Evolutionary conservation across 108 stramenopile genomes (phyloP).

Genomic region (Skeletonema costatum): DNA sequence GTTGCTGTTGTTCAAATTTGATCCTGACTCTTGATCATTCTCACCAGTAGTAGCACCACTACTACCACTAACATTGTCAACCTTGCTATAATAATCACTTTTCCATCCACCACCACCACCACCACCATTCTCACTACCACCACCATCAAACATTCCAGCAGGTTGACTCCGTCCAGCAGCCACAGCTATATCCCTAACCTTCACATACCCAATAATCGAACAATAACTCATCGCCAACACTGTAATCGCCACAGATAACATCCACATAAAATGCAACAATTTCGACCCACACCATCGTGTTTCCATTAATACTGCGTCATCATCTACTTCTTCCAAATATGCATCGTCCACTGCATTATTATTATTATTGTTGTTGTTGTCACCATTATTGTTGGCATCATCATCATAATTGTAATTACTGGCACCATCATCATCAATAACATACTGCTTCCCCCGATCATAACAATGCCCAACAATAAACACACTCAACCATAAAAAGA

Average conservation of each 20-base stretch:
- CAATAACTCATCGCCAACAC: slow-evolving; percentile 78
- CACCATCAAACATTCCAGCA: slow-evolving; percentile 36
- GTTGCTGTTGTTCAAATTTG: background rate
- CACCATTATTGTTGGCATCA: background rate
- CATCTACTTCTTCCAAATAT: slow-evolving; percentile 52
- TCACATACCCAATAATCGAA: slow-evolving; percentile 86
- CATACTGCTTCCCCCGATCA: slow-evolving; percentile 35
- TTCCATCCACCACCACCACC: slow-evolving; percentile 17
- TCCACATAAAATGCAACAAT: slow-evolving; percentile 77
- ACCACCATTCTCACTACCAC: slow-evolving; percentile 4
- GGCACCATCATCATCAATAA: slow-evolving; percentile 16
- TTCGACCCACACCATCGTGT: slow-evolving; percentile 81
- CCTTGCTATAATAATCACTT: slow-evolving; percentile 75
- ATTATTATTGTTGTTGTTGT: slow-evolving; percentile 11
- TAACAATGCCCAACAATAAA: slow-evolving; percentile 88
- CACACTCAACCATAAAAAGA: slow-evolving; percentile 76
- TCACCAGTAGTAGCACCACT: background rate
- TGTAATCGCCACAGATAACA: slow-evolving; percentile 75
- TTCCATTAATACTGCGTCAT: slow-evolving; percentile 67
- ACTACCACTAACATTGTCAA: slow-evolving; percentile 39
- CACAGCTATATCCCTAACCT: slow-evolving; percentile 81
- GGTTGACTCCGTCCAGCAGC: slow-evolving; percentile 80
- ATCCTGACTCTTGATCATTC: slow-evolving; percentile 3
- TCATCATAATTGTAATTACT: slow-evolving; percentile 15
- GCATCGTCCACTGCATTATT: slow-evolving; percentile 29